Evolutionary conservation across 2,329 filamentous ascomycete genomes (phyloP), one percentile per base, ranked within the genome.

Genomic region (Dryadomyces quercus-mongolicae): DNA sequence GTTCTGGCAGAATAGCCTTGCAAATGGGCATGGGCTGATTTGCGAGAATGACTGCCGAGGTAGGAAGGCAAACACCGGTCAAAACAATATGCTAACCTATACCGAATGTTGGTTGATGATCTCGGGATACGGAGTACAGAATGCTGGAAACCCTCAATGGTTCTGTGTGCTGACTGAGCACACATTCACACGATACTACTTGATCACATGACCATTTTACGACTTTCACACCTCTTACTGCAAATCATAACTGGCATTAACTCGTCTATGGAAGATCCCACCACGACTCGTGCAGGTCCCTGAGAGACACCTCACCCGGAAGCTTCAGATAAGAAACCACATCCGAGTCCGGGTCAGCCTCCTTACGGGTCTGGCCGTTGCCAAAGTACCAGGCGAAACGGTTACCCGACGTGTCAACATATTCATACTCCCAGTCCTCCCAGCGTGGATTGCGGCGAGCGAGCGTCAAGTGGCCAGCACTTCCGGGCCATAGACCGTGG

Each of bases 231-330:
- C n/a, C n/a, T n/a, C n/a, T n/a, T n/a, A n/a, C n/a, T n/a, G n/a
- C 15, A 9, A 40, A 16, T 16, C 10, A 13, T 40, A 12, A 13
- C 10, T 40, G 10, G 36, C 36, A 42, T 18, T 18, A 8, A 3
- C 31, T 49, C 31, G 22, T 31, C 48, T 51, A 56, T 25, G 69
- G 68, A 40, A 68, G 59, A 25, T 74, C 73, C 74, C 77, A 86
- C 85, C 85, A 89, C 18, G 74, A 74, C 71, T 89, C 85, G 63
- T 88, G 78, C 52, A 85, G 63, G 47, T 79, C 74, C 58, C 74
- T 73, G 57, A 88, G 66, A 62, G 87, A 80, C 44, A 82, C 71
- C 38, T 77, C 70, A 40, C 72, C 72, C 0, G 77, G 77, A 34
- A 74, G 60, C 58, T 70, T 76, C 54, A 71, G 67, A 53, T 72